phyloP scores from a whole-genome alignment of 257 asterid species.

The Osmanthus fragrans region DNA sequence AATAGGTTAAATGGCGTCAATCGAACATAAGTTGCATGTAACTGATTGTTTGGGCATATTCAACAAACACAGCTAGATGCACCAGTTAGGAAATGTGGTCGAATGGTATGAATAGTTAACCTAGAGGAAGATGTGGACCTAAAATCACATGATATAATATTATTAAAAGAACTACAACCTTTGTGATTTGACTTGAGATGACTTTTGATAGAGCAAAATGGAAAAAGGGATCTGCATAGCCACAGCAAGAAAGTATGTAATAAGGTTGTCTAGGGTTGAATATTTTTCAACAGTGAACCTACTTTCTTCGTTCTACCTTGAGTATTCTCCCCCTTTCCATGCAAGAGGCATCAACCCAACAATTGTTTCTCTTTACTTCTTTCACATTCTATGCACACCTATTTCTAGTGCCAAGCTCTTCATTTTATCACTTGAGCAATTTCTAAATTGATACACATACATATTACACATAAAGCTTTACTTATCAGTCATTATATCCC shows the following conservation, averaged over 20 bases:
- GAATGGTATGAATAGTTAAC: not conserved
- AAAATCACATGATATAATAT: not conserved
- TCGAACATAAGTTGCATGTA: not conserved
- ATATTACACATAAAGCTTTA: not conserved
- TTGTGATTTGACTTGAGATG: not conserved
- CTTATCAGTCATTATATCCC: not conserved
- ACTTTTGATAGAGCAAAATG: not conserved
- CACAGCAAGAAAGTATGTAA: not conserved
- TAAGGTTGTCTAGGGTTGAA: not conserved
- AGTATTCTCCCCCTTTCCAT: not conserved
- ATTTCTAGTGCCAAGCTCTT: not conserved
- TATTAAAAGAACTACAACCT: not conserved
- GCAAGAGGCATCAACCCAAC: not conserved
- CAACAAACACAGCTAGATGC: not conserved
- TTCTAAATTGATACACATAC: not conserved
- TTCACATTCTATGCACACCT: not conserved
- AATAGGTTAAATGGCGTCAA: not conserved
- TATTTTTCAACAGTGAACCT: not conserved
- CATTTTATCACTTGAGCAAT: not conserved
- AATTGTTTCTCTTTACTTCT: not conserved
- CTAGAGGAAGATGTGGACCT: not conserved
- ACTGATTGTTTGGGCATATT: not conserved
- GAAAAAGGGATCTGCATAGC: not conserved
- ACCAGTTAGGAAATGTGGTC: not conserved
- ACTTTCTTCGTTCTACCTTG: not conserved